Conservation (phyloP, 495 filamentous ascomycete species). For the Podospora pseudocomata region DNA sequence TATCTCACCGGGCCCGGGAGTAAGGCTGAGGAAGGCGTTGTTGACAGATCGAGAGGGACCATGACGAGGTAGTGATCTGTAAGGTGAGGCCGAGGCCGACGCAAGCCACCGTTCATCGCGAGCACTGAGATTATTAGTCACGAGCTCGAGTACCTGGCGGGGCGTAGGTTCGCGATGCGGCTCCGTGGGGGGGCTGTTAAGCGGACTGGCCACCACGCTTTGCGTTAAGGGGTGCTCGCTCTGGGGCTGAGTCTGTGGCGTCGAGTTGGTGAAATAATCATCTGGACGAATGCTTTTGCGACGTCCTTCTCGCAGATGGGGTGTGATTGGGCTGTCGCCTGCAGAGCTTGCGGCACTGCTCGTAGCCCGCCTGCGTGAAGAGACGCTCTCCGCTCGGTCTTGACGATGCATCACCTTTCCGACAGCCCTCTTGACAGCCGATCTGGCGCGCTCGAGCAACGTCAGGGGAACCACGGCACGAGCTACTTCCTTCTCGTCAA, state of each 20-base stretch:
- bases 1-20: constrained; percentile 35
- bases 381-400: constrained; percentile 49
- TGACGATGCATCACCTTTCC: constrained; percentile 58
- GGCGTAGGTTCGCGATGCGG: constrained; percentile 7
- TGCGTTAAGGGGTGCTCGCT: constrained; percentile 79
- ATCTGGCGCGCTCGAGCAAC: constrained; percentile 72
- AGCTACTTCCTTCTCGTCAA: constrained; percentile 85
- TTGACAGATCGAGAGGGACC: constrained; percentile 49
- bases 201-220: constrained; percentile 72
- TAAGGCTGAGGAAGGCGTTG: constrained; percentile 48
- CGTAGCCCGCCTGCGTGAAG: constrained; percentile 52
- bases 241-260: constrained; percentile 31
- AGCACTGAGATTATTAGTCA: constrained; percentile 38
- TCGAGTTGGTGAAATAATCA: constrained; percentile 56
- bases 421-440: constrained; percentile 63
- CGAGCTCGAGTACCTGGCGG: constrained; percentile 32
- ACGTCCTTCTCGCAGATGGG: constrained; percentile 48
- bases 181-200: constrained; percentile 34
- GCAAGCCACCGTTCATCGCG: constrained; percentile 46
- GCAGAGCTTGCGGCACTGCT: constrained; percentile 58
- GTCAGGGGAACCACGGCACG: constrained; percentile 85
- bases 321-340: constrained; percentile 40
- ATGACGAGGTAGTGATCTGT: constrained; percentile 32
- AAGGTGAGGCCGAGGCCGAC: constrained; percentile 12
- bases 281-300: constrained; percentile 69